Base-by-base conservation (phyloP, 352 stramenopile species). In the Phytophthora pseudosyringae region DNA sequence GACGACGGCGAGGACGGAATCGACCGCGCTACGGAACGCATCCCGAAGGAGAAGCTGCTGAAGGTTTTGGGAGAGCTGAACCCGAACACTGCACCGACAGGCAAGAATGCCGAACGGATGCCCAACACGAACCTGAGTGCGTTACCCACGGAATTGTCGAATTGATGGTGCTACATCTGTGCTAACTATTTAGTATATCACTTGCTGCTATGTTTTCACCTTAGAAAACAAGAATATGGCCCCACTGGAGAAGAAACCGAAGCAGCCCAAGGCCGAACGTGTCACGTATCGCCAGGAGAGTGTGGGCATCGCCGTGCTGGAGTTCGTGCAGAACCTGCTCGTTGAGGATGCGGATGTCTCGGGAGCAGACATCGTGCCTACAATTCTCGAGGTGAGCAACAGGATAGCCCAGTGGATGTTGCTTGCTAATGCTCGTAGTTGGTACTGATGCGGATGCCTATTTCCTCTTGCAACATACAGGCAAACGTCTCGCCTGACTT, bases 241-340 rank as follows among this genome's bases (percentile, higher is more conserved):
- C 2, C 83, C 83, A 5, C 46, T 94, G 45, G 81, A 91, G 64
- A 93, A 92, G 62, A 90, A 91, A 55, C 51, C 54, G 3, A 93
- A 89, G 64, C 77, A 77, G 26, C 64, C 68, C 12, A 88, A 87
- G 50, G 64, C 81, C 4, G 83, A 94, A 36, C 76, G 77, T 28
- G 69, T 85, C 21, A 92, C 83, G 31, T 87, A 89, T 64, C 86
- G 86, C 29, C 86, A 94, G 49, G 83, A 92, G 59, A 80, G 75
- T 8, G 72, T 94, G 4, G 86, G 88, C 40, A 67, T 87, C 33
- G 76, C 83, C 1, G 83, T 94, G 4, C 33, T 83, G 18, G 77
- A 81, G 21, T 93, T 83, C 47, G 80, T 93, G 16, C 83, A 94
- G 67, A 82, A 86, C 41, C 51, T 94, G 29, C 52, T 93, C 18